Percentiles rank a stretch among this genome's conserved stretches.
phyloP scores from a whole-genome alignment of 306 rosid genomes.

The Sophora flavescens region DNA sequence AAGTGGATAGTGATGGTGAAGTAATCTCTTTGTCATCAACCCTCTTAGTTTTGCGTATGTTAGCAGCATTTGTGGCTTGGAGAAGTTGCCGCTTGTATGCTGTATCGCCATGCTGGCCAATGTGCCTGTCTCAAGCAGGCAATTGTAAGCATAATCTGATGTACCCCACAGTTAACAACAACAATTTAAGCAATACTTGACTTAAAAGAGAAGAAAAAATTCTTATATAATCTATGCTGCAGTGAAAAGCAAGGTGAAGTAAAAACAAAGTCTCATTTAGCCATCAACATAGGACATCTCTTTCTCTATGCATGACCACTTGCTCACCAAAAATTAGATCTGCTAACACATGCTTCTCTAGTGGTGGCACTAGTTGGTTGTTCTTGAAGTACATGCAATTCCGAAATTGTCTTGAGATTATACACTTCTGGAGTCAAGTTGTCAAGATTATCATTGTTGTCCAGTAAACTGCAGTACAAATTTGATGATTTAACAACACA shows the following conservation, averaged over 20 bases:
- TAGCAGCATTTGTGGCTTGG: conserved; percentile 41
- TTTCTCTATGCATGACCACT: background rate
- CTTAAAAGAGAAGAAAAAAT: background rate
- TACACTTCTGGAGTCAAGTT: conserved; percentile 53
- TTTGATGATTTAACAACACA: conserved; percentile 10
- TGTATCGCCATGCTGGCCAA: conserved; percentile 46
- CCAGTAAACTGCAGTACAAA: conserved; percentile 65
- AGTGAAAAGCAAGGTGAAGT: conserved; percentile 1
- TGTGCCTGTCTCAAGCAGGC: conserved; percentile 56
- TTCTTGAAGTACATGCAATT: conserved; percentile 52
- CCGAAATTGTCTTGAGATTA: conserved; percentile 53
- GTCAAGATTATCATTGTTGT: conserved; percentile 62
- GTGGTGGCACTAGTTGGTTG: conserved; percentile 45
- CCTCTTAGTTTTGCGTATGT: conserved; percentile 26
- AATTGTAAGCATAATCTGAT: conserved; percentile 31
- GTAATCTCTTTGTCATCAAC: conserved; percentile 5
- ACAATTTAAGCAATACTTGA: background rate
- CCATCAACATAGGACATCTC: background rate
- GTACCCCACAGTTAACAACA: conserved; percentile 9
- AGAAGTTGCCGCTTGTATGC: conserved; percentile 58
- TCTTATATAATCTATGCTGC: background rate
- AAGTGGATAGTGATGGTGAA: conserved; percentile 41
- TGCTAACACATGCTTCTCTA: conserved; percentile 36
- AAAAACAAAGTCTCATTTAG: background rate
- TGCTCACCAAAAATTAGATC: conserved; percentile 52